These are phyloP conservation scores for Globisporangium lucens DNA, from an alignment of 352 stramenopile genomes.

Conservation along the genomic window DNA sequence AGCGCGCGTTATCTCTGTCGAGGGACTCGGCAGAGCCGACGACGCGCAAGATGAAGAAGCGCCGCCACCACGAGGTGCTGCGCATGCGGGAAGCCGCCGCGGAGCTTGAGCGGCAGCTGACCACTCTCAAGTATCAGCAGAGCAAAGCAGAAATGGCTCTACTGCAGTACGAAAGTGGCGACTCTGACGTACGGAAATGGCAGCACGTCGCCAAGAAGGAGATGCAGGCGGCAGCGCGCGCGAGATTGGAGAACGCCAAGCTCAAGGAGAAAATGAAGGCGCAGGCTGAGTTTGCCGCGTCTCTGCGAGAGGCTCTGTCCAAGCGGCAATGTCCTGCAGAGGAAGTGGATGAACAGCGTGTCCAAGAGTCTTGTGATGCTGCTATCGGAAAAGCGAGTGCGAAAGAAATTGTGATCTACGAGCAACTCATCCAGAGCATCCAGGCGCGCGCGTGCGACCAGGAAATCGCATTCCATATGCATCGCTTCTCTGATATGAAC, in stretches of 20 bases:
- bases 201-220: constrained; percentile 38
- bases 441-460: constrained; percentile 20
- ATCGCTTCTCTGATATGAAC: constrained; percentile 23
- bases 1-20: neutral
- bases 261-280: constrained; percentile 38
- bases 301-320: constrained; percentile 35
- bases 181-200: constrained; percentile 15
- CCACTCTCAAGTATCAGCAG: neutral
- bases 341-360: constrained; percentile 8
- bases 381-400: neutral
- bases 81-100: neutral
- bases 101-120: constrained; percentile 3
- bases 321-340: constrained; percentile 27
- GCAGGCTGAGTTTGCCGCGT: constrained; percentile 33
- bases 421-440: constrained; percentile 21
- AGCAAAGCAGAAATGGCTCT: neutral
- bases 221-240: constrained; percentile 28
- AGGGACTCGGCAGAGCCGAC: neutral
- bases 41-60: neutral
- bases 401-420: constrained; percentile 25
- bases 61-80: constrained; percentile 1
- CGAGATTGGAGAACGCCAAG: constrained; percentile 45
- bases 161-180: neutral
- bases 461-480: constrained; percentile 14
- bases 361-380: too few relatives aligned